These are phyloP conservation scores for Henckelia pumila DNA, from an alignment of 257 asterid species.

Conservation along the genomic window DNA sequence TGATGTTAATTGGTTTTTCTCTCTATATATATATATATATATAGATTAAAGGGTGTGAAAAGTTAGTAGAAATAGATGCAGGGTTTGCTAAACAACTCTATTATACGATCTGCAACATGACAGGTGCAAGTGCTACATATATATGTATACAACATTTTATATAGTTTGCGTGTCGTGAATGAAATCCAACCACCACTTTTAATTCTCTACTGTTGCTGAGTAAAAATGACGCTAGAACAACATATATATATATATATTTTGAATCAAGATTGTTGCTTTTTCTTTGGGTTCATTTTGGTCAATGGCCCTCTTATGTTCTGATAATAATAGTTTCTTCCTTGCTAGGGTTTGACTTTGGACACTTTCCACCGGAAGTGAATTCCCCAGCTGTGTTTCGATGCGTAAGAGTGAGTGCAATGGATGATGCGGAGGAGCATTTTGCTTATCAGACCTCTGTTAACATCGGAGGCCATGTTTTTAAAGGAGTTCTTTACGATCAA, in stretches of 20 bases:
- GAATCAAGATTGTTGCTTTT: too few species aligned
- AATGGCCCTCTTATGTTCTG: background rate
- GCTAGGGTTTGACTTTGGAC: conserved; percentile 45
- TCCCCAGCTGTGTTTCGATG: conserved; percentile 51
- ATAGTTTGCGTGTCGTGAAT: conserved; percentile 29
- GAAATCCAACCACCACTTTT: conserved; percentile 20
- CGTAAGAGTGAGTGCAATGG: conserved; percentile 43
- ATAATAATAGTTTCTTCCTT: background rate
- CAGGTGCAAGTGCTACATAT: background rate
- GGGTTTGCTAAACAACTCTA: background rate
- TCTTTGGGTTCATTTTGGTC: background rate
- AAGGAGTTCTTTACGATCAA: conserved; percentile 62
- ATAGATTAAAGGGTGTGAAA: background rate
- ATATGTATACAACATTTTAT: background rate
- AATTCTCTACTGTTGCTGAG: conserved; percentile 30
- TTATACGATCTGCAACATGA: background rate
- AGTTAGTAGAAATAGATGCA: background rate
- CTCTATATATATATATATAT: too few species aligned
- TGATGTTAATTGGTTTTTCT: too few species aligned
- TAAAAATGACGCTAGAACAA: conserved; percentile 39
- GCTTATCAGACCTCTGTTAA: conserved; percentile 60
- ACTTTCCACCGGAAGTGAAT: conserved; percentile 49
- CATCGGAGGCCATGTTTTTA: conserved; percentile 63
- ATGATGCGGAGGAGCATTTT: conserved; percentile 43
- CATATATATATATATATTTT: too few species aligned